These are phyloP conservation scores for Pythium phragmiticola DNA, from an alignment of 352 stramenopile species.

Conservation along the genomic window DNA sequence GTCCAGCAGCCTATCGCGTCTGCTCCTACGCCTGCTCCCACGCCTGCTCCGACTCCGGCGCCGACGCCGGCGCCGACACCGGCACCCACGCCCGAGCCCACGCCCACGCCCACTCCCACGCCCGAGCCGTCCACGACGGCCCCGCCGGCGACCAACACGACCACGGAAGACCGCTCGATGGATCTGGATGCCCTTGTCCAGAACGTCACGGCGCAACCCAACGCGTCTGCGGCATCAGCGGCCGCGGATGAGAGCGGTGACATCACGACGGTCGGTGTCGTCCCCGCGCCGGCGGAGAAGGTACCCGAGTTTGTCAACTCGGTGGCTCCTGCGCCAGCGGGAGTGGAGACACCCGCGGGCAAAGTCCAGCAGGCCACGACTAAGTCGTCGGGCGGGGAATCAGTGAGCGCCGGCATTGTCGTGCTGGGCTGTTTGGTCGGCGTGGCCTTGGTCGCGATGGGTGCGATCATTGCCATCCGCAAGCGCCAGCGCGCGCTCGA, in stretches of 20 bases:
- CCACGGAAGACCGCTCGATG: conserved; percentile 9
- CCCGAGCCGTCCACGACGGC: background rate
- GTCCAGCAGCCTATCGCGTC: background rate
- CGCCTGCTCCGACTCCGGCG: conserved; percentile 18
- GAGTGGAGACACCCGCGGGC: conserved; percentile 9
- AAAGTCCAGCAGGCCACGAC: conserved; percentile 29
- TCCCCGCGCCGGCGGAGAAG: background rate
- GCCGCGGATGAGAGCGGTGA: conserved; percentile 7
- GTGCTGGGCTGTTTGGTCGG: conserved; percentile 41
- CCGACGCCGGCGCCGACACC: conserved; percentile 21
- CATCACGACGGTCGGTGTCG: background rate
- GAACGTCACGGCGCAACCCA: background rate
- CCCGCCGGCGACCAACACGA: background rate
- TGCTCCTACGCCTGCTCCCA: conserved; percentile 4
- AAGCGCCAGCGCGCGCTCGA: conserved; percentile 43
- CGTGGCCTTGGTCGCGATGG: conserved; percentile 41
- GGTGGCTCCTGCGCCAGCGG: conserved; percentile 4
- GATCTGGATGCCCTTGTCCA: background rate
- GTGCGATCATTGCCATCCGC: conserved; percentile 38
- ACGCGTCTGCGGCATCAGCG: background rate
- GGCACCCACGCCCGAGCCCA: conserved; percentile 12
- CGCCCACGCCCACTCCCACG: background rate
- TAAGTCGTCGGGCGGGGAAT: conserved; percentile 24
- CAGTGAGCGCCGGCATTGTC: conserved; percentile 32
- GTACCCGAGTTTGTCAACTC: conserved; percentile 8